Evolutionary conservation across 208 protist genomes (phyloP), one percentile per base, ranked within the genome.

Genomic region (Kentomonas sorsogonicus): DNA sequence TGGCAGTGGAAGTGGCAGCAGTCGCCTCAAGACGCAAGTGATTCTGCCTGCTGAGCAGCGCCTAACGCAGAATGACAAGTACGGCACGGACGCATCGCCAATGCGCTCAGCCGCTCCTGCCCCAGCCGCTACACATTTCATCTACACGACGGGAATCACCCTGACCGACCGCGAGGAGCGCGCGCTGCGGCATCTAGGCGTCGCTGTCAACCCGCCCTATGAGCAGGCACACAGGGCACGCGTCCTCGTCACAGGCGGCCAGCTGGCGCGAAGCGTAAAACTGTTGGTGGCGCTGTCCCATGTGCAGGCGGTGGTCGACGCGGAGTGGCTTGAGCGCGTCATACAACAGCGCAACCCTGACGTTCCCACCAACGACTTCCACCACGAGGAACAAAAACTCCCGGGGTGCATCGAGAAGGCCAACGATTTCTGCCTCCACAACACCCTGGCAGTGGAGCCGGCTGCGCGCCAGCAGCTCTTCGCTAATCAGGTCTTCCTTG

Each of bases 181-280:
- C 16, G n/a, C 16, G 43, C 25, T 13, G 9, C 6, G n/a, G 11
- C n/a, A 13, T 13, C 22, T 48, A 22, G 43, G 43, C 22, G 22
- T 48, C 6, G 22, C 16, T 6, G 43, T 48, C 10, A 48, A 48
- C 22, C 43, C 43, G 7, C 22, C 43, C 6, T 22, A 27, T 6
- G n/a, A 25, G 6, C 16, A 20, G 43, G 43, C 43, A 9, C 7
- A 13, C 10, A 27, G n/a, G 11, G 43, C 43, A 22, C 7, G 16
- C 11, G n/a, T 48, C 16, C 25, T 48, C n/a, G 43, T 48, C n/a
- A 22, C 25, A 27, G n/a, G 25, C 9, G n/a, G 7, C 6, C 43
- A 13, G 22, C 43, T 48, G 16, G 25, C 25, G 7, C 43, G 43
- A 48, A 48, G 43, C 16, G 43, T 48, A 48, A 48, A 48, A 22